Evolutionary conservation across 2,329 filamentous ascomycete genomes (phyloP).

Genomic region (Trichoderma koningiopsis): DNA sequence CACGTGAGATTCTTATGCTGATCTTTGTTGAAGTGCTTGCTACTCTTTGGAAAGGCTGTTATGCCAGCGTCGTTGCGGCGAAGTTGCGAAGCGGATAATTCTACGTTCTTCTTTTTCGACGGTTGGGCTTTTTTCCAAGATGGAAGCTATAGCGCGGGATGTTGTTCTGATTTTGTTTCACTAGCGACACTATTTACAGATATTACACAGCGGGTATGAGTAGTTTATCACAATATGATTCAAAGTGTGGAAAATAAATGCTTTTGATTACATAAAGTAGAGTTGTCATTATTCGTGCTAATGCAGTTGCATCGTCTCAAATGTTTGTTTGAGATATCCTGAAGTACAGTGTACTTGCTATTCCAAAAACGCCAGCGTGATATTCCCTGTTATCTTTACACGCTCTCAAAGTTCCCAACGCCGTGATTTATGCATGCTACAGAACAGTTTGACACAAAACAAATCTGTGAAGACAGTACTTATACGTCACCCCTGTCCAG

Average conservation of each 20-base stretch:
- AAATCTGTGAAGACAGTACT: background rate
- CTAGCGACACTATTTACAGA: background rate
- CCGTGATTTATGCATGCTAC: constrained; percentile 4
- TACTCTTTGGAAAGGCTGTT: background rate
- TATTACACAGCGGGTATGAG: background rate
- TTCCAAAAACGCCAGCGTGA: constrained; percentile 6
- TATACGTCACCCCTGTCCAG: constrained; percentile 45
- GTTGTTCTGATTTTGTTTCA: background rate
- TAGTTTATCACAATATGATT: background rate
- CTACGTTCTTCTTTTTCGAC: background rate
- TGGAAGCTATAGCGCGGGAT: background rate
- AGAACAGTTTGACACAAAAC: background rate
- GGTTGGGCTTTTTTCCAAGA: background rate
- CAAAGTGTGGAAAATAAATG: background rate
- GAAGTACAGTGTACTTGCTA: background rate
- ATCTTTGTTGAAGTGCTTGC: background rate
- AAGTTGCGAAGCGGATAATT: background rate
- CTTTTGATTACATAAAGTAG: background rate
- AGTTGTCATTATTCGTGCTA: constrained; percentile 6
- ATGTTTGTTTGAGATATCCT: background rate
- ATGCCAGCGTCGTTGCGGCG: background rate
- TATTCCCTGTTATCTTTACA: background rate
- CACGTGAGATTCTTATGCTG: background rate
- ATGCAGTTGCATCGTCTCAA: background rate
- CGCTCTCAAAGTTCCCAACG: constrained; percentile 14